Base-by-base conservation (phyloP, 1,284 basidiomycete genomes). In the Cryptococcus floricola region DNA sequence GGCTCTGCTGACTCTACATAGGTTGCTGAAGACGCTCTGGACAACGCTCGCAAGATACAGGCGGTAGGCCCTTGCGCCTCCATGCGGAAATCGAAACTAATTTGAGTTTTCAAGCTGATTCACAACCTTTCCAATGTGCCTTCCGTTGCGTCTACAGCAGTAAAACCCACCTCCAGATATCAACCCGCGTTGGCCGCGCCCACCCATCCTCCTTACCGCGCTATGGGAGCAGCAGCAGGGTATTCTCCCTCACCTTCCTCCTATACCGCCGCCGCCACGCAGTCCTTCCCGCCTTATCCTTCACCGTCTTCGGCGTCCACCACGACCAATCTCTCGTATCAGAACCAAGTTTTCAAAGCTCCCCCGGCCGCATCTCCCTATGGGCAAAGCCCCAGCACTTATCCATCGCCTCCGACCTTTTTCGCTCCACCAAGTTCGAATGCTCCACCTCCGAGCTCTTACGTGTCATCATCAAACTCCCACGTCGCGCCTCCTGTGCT, bases 1-100 rank as follows among this genome's bases (percentile, higher is more conserved):
- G 10, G 31, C n/a, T 31, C 25, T 23, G 27, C 34, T 34, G 45
- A 7, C 8, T 7, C 14, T 18, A 13, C 53, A 25, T 53, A 64
- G 54, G 54, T 62, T 5, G 58, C 52, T 3, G 63, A 67, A 41
- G 70, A 68, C 39, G 58, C 70, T 5, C 54, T 75, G 4, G 68
- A 71, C 48, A 67, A 70, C 60, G 69, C 69, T 48, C 61, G 66
- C 19, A 68, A 68, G 50, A 68, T 71, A 0, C 71, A 72, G 56
- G 57, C 64, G 51, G 57, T 67, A 37, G 50, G 60, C 25, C 18
- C 38, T 23, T 5, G 12, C 28, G 13, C 25, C 38, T n/a, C 19
- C 28, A 16, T 31, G 1, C 43, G 34, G n/a, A 23, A 7, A 7
- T 13, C 7, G 19, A 7, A 50, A 38, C 34, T 38, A 5, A 44